Base-by-base conservation (phyloP, 129 eudicot species). In the Chrysanthemum makinoi region DNA sequence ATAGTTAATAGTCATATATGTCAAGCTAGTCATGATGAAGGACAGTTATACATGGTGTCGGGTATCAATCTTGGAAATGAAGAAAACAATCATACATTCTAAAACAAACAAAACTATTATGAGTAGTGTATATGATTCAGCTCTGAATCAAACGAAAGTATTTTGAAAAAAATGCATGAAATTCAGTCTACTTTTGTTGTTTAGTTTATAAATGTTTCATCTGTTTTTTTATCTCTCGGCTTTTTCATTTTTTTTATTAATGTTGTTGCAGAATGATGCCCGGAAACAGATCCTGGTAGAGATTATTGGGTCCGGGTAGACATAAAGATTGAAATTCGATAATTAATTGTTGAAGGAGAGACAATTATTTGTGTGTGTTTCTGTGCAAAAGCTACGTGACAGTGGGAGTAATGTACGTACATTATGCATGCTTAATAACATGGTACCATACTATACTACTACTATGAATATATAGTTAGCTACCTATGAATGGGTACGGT, bases 31-130 rank as follows among this genome's bases (percentile, higher is more conserved):
- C 44, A 54, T 65, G 55, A 74, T 65, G 46, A 30, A 59, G 24
- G 62, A 57, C 62, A 68, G 17, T 59, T 18, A 67, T 59, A 77
- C 57, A 69, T 39, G 26, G 17, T 69, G 80, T 68, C 51, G 56
- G 70, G 70, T 77, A 49, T 50, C 49, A 51, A 77, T 69, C 70
- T 44, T 14, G 70, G 53, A 52, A 75, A 44, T 17, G 69, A 61
- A 69, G 80, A 77, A 77, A 69, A 77, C 75, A 77, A 77, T 71
- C 24, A 33, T 62, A 77, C 80, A 69, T 51, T 55, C 43, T 63
- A 69, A 77, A 44, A 56, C n/a, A 75, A 75, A 75, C 66, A 75
- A 75, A 66, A 56, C 66, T 52, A 16, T 33, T 35, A 63, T 63
- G 51, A 18, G 22, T 11, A 49, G 62, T 57, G 67, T 16, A 28